phyloP scores from a whole-genome alignment of 352 stramenopile species.

The Phytophthora constricta region DNA sequence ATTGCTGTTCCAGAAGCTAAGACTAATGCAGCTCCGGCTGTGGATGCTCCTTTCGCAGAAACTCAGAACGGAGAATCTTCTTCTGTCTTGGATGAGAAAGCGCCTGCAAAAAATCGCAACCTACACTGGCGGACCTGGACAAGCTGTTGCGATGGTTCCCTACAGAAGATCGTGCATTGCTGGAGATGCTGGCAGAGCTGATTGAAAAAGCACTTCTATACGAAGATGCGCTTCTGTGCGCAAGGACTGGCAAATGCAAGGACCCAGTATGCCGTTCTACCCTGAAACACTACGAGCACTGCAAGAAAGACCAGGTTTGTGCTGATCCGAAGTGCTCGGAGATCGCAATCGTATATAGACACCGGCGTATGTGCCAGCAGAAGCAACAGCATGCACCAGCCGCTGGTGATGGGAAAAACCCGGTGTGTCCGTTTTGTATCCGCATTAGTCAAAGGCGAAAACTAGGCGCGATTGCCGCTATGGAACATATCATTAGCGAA shows the following conservation, averaged over 20 bases:
- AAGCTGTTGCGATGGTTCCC: slow-evolving; percentile 42
- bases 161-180: slow-evolving; percentile 29
- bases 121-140: slow-evolving; percentile 30
- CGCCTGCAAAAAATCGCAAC: not conserved
- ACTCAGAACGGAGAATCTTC: not conserved
- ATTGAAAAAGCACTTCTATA: slow-evolving; percentile 38
- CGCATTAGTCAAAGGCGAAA: slow-evolving; percentile 43
- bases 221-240: slow-evolving; percentile 54
- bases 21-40: not conserved
- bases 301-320: slow-evolving; percentile 39
- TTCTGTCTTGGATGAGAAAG: not conserved
- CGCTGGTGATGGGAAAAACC: slow-evolving; percentile 15
- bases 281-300: slow-evolving; percentile 43
- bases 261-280: slow-evolving; percentile 32
- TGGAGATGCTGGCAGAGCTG: slow-evolving; percentile 32
- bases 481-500: slow-evolving; percentile 43
- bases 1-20: not conserved
- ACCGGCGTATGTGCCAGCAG: slow-evolving; percentile 37
- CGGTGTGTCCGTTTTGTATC: slow-evolving; percentile 53
- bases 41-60: not conserved
- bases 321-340: slow-evolving; percentile 32
- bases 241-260: slow-evolving; percentile 39
- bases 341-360: slow-evolving; percentile 31
- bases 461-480: slow-evolving; percentile 30
- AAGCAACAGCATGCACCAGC: slow-evolving; percentile 15